Evolutionary conservation across 2,329 filamentous ascomycete species (phyloP).

Genomic region (Tricladium varicosporioides): DNA sequence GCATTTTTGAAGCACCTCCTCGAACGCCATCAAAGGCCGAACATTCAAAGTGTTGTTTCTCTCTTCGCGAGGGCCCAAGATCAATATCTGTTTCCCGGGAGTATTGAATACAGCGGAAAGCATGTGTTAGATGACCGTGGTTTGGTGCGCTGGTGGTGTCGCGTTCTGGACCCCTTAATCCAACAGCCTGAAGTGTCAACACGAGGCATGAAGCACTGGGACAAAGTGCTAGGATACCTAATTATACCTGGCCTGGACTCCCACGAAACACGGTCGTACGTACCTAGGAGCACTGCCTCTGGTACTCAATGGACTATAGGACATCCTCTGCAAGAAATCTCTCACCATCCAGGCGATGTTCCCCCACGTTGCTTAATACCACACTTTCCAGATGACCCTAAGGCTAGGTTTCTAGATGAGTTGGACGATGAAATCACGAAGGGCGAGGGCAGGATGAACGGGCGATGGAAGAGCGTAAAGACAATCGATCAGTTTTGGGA

Average conservation of each 20-base stretch:
- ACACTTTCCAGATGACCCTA: conserved; percentile 92
- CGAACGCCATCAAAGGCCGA: conserved; percentile 59
- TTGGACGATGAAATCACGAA: conserved; percentile 78
- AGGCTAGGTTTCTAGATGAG: conserved; percentile 84
- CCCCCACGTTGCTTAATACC: conserved; percentile 84
- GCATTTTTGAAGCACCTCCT: conserved; percentile 77
- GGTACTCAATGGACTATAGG: conserved; percentile 60
- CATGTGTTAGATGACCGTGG: conserved; percentile 90
- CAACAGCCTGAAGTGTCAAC: conserved; percentile 26
- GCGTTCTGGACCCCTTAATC: conserved; percentile 73
- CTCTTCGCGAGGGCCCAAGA: conserved; percentile 89
- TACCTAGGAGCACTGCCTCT: conserved; percentile 53
- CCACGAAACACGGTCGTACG: conserved; percentile 76
- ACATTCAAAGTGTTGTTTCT: conserved; percentile 73
- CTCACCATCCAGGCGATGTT: conserved; percentile 62
- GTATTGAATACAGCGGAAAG: conserved; percentile 78
- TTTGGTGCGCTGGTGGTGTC: conserved; percentile 95
- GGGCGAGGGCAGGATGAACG: conserved; percentile 53
- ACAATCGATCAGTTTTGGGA: conserved; percentile 96
- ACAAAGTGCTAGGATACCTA: conserved; percentile 69
- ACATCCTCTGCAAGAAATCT: conserved; percentile 65
- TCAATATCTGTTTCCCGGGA: conserved; percentile 94
- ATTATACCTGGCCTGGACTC: conserved; percentile 82
- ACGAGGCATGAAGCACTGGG: conserved; percentile 36
- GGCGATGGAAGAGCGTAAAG: conserved; percentile 79